Evolutionary conservation across 2,329 filamentous ascomycete species (phyloP).

Genomic region (Colletotrichum orchidophilum): DNA sequence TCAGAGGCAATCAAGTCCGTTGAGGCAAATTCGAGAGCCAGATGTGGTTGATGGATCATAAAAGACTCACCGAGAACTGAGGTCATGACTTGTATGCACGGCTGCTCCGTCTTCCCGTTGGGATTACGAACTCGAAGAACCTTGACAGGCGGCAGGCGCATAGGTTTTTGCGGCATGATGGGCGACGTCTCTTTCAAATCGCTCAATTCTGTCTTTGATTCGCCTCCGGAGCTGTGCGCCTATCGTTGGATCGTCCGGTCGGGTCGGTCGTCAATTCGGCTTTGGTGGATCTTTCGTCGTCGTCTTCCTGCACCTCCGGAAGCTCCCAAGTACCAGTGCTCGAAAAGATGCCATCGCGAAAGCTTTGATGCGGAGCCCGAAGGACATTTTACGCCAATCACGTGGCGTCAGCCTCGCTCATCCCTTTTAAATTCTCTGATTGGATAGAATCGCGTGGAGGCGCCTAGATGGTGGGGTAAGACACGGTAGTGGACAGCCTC

Average conservation of each 20-base stretch:
- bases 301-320: neutral
- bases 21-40: neutral
- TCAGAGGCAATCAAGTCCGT: neutral
- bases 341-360: conserved; percentile 4
- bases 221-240: neutral
- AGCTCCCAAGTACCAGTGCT: neutral
- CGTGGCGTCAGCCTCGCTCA: conserved; percentile 4
- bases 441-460: neutral
- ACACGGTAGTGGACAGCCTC: neutral
- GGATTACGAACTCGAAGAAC: conserved; percentile 63
- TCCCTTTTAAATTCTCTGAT: neutral
- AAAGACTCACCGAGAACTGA: conserved; percentile 62
- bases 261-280: neutral
- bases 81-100: conserved; percentile 66
- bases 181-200: neutral
- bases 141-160: conserved; percentile 67
- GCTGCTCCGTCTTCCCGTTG: conserved; percentile 59
- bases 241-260: neutral
- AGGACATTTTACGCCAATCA: conserved; percentile 15
- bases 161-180: conserved; percentile 61
- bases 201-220: neutral
- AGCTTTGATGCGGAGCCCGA: conserved; percentile 6
- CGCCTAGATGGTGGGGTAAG: neutral
- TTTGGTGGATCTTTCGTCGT: neutral
- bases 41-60: conserved; percentile 33